Percentiles rank a stretch among this genome's conserved stretches.
Conservation (phyloP, 1,284 basidiomycete species). For the Dichomitus squalens region DNA sequence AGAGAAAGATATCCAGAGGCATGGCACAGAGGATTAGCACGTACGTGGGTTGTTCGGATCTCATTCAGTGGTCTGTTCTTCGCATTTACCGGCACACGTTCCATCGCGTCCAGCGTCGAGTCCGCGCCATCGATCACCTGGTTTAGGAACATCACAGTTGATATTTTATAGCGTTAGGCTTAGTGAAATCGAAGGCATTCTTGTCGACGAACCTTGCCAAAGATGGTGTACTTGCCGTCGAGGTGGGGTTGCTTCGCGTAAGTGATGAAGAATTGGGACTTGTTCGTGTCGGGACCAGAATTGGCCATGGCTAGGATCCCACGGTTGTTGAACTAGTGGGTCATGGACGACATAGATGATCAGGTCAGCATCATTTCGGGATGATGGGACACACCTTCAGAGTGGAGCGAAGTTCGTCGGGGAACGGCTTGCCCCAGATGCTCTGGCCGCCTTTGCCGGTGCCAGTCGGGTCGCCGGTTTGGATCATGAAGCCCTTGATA, state of each 20-base stretch:
- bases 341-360: slow-evolving; percentile 12
- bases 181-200: background rate
- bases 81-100: slow-evolving; percentile 85
- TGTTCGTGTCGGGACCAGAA: slow-evolving; percentile 91
- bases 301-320: slow-evolving; percentile 98
- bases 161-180: too few relatives aligned
- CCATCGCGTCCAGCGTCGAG: slow-evolving; percentile 87
- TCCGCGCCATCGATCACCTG: slow-evolving; percentile 92
- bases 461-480: slow-evolving; percentile 87
- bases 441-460: slow-evolving; percentile 84
- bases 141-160: background rate
- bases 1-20: too few relatives aligned
- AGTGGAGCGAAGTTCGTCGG: slow-evolving; percentile 90
- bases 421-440: slow-evolving; percentile 85
- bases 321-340: slow-evolving; percentile 82
- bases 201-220: slow-evolving; percentile 58
- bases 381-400: slow-evolving; percentile 66
- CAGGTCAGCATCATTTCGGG: background rate
- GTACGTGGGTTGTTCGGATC: slow-evolving; percentile 78
- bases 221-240: slow-evolving; percentile 93
- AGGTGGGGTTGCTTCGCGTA: slow-evolving; percentile 92
- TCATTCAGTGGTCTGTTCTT: slow-evolving; percentile 90
- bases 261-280: slow-evolving; percentile 94
- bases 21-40: slow-evolving; percentile 28
- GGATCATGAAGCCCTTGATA: slow-evolving; percentile 95